phyloP scores from a whole-genome alignment of 164 flowering plant genomes.

The Platanus orientalis region DNA sequence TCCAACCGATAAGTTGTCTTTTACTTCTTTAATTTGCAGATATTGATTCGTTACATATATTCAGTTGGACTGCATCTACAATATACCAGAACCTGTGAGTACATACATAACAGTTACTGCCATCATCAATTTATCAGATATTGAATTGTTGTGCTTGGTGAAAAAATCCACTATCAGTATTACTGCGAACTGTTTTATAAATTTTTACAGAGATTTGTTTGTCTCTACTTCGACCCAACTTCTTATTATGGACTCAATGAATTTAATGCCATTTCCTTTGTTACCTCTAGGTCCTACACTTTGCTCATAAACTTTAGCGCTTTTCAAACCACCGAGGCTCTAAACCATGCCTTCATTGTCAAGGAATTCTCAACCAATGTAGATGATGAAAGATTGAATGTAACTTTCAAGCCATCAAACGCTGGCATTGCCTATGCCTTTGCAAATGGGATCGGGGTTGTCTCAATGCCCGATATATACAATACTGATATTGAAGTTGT shows the following conservation, averaged over 20 bases:
- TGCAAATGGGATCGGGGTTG: conserved; percentile 22
- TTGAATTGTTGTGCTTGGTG: too few species aligned
- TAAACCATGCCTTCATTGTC: not conserved
- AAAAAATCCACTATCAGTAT: too few species aligned
- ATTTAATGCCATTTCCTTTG: conserved; percentile 9
- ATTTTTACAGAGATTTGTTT: not conserved
- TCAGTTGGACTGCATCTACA: too few species aligned
- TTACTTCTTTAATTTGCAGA: too few species aligned
- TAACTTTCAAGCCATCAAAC: conserved; percentile 17
- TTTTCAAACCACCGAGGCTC: not conserved
- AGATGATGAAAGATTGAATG: not conserved
- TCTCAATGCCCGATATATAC: conserved; percentile 14
- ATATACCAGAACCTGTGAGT: too few species aligned
- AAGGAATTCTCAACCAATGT: conserved; percentile 11
- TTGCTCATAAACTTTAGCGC: conserved; percentile 13
- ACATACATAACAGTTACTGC: too few species aligned
- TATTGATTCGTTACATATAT: too few species aligned
- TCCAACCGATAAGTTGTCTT: too few species aligned
- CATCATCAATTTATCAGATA: too few species aligned
- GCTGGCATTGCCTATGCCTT: conserved; percentile 13
- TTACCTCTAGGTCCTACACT: conserved; percentile 8
- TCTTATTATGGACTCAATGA: not conserved
- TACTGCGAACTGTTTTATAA: too few species aligned
- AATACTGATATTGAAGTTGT: not conserved
- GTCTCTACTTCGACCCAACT: not conserved